A percentile compares a stretch with the other conserved stretches of the same genome.
Conservation (phyloP, 352 stramenopile genomes). For the Pythium inflatum region DNA sequence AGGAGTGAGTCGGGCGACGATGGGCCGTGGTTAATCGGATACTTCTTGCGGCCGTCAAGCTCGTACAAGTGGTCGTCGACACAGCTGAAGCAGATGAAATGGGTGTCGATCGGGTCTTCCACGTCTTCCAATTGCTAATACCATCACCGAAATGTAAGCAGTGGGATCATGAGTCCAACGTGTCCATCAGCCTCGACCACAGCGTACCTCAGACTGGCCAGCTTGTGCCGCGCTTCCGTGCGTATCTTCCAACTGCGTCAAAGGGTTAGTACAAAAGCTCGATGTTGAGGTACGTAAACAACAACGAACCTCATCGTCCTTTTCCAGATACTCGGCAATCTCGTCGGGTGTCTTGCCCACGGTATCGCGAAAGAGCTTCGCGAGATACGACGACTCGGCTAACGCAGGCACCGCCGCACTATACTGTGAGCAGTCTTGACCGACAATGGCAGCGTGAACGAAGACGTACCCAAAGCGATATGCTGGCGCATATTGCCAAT, state of each 20-base stretch:
- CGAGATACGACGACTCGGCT: constrained; percentile 57
- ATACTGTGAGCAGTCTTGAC: not conserved
- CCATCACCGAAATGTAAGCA: too few relatives aligned
- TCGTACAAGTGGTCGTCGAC: constrained; percentile 95
- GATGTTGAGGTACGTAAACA: not conserved
- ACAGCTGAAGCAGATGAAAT: constrained; percentile 96
- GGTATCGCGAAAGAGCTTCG: constrained; percentile 87
- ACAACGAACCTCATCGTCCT: constrained; percentile 78
- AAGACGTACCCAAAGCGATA: constrained; percentile 60
- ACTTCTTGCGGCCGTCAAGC: constrained; percentile 95
- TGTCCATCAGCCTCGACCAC: not conserved
- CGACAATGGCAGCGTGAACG: not conserved
- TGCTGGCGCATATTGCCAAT: constrained; percentile 90
- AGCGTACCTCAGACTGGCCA: constrained; percentile 81
- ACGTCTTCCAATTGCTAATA: constrained; percentile 90
- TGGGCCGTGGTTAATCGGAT: constrained; percentile 92
- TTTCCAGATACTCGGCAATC: constrained; percentile 89
- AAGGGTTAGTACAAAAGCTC: not conserved
- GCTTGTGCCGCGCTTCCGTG: constrained; percentile 91
- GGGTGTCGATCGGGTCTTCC: constrained; percentile 94
- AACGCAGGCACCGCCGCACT: not conserved
- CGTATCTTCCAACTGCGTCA: constrained; percentile 84
- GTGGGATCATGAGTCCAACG: not conserved
- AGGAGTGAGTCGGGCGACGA: constrained; percentile 88
- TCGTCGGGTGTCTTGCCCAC: constrained; percentile 71